Evolutionary conservation across 345 rosid species (phyloP).

Genomic region (Limnanthes douglasii): DNA sequence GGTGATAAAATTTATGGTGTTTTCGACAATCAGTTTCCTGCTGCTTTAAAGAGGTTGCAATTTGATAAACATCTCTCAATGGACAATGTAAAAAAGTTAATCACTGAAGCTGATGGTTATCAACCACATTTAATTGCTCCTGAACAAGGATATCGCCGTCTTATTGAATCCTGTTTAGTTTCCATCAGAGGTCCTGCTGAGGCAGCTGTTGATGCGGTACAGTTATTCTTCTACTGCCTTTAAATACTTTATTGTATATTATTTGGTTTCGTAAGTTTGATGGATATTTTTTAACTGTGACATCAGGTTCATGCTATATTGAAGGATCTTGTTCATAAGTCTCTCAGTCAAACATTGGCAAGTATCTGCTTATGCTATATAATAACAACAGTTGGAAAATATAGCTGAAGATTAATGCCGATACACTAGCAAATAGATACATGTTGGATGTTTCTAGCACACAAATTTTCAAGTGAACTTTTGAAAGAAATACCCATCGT

Average conservation of each 20-base stretch:
- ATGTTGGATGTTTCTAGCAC: too few relatives aligned
- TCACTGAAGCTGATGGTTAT: conserved; percentile 97
- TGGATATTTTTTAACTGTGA: conserved; percentile 1
- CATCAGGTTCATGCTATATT: conserved; percentile 63
- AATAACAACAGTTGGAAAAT: too few relatives aligned
- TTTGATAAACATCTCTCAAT: conserved; percentile 81
- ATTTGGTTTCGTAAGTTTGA: too few relatives aligned
- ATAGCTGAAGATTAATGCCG: too few relatives aligned
- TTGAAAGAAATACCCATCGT: too few relatives aligned
- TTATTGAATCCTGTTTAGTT: conserved; percentile 74
- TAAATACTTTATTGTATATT: neutral
- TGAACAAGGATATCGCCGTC: conserved; percentile 93
- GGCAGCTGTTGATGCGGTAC: conserved; percentile 92
- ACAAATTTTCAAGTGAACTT: too few relatives aligned
- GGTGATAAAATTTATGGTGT: conserved; percentile 83
- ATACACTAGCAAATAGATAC: too few relatives aligned
- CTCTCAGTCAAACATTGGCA: conserved; percentile 49
- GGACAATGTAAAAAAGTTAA: conserved; percentile 76
- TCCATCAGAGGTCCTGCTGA: conserved; percentile 90
- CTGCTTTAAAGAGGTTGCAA: conserved; percentile 83
- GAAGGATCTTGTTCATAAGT: conserved; percentile 78
- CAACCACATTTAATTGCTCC: conserved; percentile 98
- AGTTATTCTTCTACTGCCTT: neutral
- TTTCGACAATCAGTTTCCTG: conserved; percentile 82
- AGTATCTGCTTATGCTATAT: too few relatives aligned